Percentiles rank a stretch among this genome's conserved stretches.
Conservation (phyloP, 768 basidiomycete genomes). For the Amanita thiersii region DNA sequence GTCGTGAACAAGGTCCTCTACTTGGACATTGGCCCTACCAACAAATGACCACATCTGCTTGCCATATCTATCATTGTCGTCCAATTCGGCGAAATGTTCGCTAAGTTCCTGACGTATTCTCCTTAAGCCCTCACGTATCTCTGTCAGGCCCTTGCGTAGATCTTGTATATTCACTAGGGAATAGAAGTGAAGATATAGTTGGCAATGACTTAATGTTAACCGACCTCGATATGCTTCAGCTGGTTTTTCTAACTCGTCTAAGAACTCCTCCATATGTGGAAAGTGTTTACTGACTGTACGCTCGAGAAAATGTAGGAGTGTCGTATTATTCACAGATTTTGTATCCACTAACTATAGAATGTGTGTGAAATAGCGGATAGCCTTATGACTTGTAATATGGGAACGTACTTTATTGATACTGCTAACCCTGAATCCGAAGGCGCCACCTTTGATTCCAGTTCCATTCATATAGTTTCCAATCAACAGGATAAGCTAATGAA, state of each 20-base stretch:
- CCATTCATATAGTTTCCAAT: conserved; percentile 99
- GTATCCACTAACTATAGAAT: conserved; percentile 82
- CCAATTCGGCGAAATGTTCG: conserved; percentile 70
- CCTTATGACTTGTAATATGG: neutral
- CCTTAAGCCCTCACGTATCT: conserved; percentile 71
- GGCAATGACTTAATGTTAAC: neutral
- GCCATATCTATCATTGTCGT: conserved; percentile 69
- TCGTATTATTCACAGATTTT: conserved; percentile 91
- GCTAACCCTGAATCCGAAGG: conserved; percentile 93
- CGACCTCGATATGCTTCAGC: conserved; percentile 89
- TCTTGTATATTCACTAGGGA: conserved; percentile 79
- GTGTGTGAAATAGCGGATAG: neutral
- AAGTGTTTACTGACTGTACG: conserved; percentile 84
- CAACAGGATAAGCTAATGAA: conserved; percentile 69
- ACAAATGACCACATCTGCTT: conserved; percentile 91
- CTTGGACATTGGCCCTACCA: conserved; percentile 60
- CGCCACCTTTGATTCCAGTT: conserved; percentile 91
- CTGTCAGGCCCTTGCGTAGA: conserved; percentile 64
- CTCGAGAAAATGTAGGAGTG: conserved; percentile 90
- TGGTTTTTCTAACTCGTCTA: conserved; percentile 83
- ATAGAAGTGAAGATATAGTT: conserved; percentile 12
- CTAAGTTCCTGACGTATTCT: conserved; percentile 73
- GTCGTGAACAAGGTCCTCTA: conserved; percentile 83
- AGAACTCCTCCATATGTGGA: conserved; percentile 76
- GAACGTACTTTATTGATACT: conserved; percentile 86